These are phyloP conservation scores for Mycena polygramma DNA, from an alignment of 768 basidiomycete species.

Conservation along the genomic window DNA sequence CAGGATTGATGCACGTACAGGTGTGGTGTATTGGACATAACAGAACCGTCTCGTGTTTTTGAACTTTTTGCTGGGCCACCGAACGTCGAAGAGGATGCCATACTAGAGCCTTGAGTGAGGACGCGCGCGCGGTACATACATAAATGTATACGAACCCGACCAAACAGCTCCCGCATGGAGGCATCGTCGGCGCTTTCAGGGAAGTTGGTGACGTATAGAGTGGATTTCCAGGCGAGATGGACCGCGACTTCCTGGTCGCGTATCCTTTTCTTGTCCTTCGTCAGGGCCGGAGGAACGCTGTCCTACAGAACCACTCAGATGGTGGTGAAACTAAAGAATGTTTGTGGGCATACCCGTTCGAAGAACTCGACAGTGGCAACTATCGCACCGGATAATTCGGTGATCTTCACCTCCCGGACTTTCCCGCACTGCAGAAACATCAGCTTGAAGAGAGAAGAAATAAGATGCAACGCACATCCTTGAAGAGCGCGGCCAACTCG, in stretches of 20 bases:
- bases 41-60: conserved; percentile 92
- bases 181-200: conserved; percentile 86
- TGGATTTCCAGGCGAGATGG: conserved; percentile 93
- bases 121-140: not conserved
- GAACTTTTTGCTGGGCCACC: conserved; percentile 99
- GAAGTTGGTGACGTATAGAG: conserved; percentile 97
- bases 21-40: conserved; percentile 91
- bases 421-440: conserved; percentile 76
- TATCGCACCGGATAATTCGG: conserved; percentile 64
- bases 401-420: conserved; percentile 88
- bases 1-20: conserved; percentile 63
- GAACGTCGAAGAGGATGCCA: conserved; percentile 92
- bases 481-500: conserved; percentile 82
- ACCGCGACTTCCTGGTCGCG: conserved; percentile 83
- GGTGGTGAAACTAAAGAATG: not conserved
- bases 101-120: conserved; percentile 63
- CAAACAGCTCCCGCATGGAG: conserved; percentile 81
- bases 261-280: conserved; percentile 94
- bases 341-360: conserved; percentile 60
- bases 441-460: not conserved
- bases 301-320: conserved; percentile 60
- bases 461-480: conserved; percentile 70
- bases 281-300: conserved; percentile 86
- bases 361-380: conserved; percentile 94
- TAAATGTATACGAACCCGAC: conserved; percentile 64